These are phyloP conservation scores for Favolaschia claudopus DNA, from an alignment of 768 basidiomycete genomes.

Conservation along the genomic window DNA sequence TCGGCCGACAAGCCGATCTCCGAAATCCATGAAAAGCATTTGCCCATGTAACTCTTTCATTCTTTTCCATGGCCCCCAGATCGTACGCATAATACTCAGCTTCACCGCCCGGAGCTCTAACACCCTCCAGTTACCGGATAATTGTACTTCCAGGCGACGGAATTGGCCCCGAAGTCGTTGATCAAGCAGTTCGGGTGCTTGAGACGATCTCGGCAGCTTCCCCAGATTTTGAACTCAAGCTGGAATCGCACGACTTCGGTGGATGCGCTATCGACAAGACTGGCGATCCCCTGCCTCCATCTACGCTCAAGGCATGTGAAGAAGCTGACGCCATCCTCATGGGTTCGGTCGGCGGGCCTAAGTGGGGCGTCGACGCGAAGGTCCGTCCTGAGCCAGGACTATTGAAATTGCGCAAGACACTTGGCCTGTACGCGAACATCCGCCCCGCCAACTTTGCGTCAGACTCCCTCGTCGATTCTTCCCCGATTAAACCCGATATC, in stretches of 20 bases:
- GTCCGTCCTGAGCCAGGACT: slow-evolving; percentile 94
- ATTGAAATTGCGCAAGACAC: slow-evolving; percentile 85
- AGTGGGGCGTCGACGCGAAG: slow-evolving; percentile 92
- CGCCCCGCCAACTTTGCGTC: slow-evolving; percentile 96
- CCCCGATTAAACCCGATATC: slow-evolving; percentile 87
- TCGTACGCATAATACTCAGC: slow-evolving; percentile 41
- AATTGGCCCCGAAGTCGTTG: slow-evolving; percentile 94
- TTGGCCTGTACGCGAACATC: slow-evolving; percentile 98
- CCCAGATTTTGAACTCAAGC: slow-evolving; percentile 70
- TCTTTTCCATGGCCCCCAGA: slow-evolving; percentile 49
- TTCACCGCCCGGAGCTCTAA: background rate
- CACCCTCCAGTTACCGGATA: slow-evolving; percentile 74
- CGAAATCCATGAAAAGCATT: too few species aligned
- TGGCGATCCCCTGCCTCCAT: slow-evolving; percentile 85
- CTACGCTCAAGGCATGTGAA: slow-evolving; percentile 88
- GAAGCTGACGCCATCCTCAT: slow-evolving; percentile 95
- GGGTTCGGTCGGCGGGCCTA: slow-evolving; percentile 97
- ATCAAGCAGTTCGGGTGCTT: slow-evolving; percentile 85
- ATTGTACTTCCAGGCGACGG: slow-evolving; percentile 96
- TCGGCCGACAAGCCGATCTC: too few species aligned
- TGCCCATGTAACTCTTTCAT: background rate
- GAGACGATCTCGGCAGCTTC: slow-evolving; percentile 71
- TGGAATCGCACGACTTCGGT: slow-evolving; percentile 85
- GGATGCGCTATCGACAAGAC: slow-evolving; percentile 90
- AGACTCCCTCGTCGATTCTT: slow-evolving; percentile 84